Base-by-base conservation (phyloP, 2,329 filamentous ascomycete genomes). In the Fusarium sp. region DNA sequence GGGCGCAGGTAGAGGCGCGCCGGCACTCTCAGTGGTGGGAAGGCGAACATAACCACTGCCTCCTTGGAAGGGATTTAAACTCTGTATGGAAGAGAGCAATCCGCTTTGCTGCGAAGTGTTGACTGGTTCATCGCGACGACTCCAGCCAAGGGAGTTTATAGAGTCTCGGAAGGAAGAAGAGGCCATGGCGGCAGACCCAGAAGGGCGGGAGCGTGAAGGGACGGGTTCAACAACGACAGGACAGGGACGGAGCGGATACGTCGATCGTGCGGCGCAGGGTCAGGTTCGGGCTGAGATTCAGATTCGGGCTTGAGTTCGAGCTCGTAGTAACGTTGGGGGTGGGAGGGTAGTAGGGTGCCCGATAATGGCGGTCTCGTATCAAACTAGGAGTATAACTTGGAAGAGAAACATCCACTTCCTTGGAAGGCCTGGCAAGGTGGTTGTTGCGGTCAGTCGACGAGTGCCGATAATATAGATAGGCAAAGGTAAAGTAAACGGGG, bases 71-170 rank as follows among this genome's bases (percentile, higher is more conserved):
- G 95, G 95, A 81, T 98, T 98, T 74, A 94, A 81, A 62, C 90
- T 93, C 78, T 93, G 90, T 74, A 99, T 86, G 69, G 90, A 93
- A 57, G 93, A 92, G 66, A 98, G 80, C 58, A 98, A 84, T 28
- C 93, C 92, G 68, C 88, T 90, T 76, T 89, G 88, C 74, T 90
- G 88, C 27, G 81, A 75, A 49, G 91, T 96, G 80, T 88, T 92
- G 75, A 92, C 90, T 70, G 93, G 90, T 57, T 92, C 84, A 76
- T 97, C 92, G 77, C 95, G 89, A 74, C 95, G 92, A 77, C 93
- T 93, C 96, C 96, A 98, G 66, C 96, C 96, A 76, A 98, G 83
- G 63, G 93, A 96, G 85, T 93, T 97, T 86, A 98, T 94, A 23
- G 93, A 97, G 81, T 98, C 93, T 79, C 94, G 90, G 81, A 99